Base-by-base conservation (phyloP, 495 filamentous ascomycete genomes). In the Aspergillus nidulans region DNA sequence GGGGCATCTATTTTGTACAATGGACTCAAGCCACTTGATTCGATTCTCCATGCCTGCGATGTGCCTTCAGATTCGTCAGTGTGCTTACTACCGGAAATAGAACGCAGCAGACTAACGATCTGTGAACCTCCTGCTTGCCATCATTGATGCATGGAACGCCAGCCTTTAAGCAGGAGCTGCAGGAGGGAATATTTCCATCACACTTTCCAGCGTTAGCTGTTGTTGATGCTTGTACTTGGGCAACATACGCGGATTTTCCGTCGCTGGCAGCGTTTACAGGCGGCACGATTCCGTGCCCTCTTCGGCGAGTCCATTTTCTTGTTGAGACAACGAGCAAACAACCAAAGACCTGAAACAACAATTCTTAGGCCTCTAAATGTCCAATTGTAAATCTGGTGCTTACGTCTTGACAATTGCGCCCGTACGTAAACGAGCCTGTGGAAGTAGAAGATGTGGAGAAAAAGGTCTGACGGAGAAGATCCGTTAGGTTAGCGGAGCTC, bases 11-110 rank as follows among this genome's bases (percentile, higher is more conserved):
- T 69, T 62, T n/a, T 62, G 60, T 13, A 77, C 56, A 10, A 74
- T 57, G 1, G 69, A 70, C 49, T 78, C 75, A 0, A 78, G 62
- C 72, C 70, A 77, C 55, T 69, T 63, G 6, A 76, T 63, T 16
- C 74, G 60, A 18, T 66, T 68, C 32, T 72, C 69, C 56, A 77
- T 57, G 36, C 63, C 72, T 9, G 64, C 65, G 28, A 76, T 71
- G 28, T 77, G 74, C 18, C 70, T 77, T 30, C 15, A 3, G 2
- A 5, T 6, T 10, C 12, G 18, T 49, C 32, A 49, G 47, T 16
- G 21, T 13, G 18, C 30, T 34, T 12, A 18, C 34, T 9, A 19
- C 6, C 23, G 0, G 1, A 26, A 18, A 23, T 12, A 1, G 10
- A 24, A 2, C 12, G 4, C 24, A 21, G 8, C 7, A 26, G n/a